Conservation (phyloP, 2,329 filamentous ascomycete species). For the Stachybotrys elegans region DNA sequence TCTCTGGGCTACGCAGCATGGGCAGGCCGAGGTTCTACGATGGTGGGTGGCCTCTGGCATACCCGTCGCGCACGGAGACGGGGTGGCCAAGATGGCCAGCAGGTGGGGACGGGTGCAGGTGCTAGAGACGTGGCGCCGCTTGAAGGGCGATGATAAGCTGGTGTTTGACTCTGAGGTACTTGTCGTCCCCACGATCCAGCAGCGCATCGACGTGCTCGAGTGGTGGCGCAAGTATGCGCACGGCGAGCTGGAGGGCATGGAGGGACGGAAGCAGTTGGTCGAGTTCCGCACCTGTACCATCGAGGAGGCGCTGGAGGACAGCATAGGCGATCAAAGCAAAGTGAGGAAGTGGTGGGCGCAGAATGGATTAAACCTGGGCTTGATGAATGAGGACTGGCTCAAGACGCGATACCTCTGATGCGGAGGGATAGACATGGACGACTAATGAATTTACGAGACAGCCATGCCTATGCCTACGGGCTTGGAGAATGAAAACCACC, state of each 20-base stretch:
- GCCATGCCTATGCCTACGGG: too few relatives aligned
- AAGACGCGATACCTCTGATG: constrained; percentile 72
- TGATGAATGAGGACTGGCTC: constrained; percentile 88
- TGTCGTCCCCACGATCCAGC: constrained; percentile 81
- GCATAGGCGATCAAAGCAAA: constrained; percentile 65
- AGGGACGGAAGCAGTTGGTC: constrained; percentile 59
- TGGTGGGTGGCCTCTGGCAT: constrained; percentile 88
- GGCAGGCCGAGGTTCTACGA: constrained; percentile 68
- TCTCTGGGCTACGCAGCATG: constrained; percentile 77
- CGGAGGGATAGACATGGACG: too few relatives aligned
- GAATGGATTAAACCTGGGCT: constrained; percentile 75
- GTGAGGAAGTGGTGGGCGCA: constrained; percentile 84
- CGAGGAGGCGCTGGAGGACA: constrained; percentile 89
- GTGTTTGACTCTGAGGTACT: constrained; percentile 80
- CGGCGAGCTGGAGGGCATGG: constrained; percentile 49
- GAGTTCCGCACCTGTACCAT: constrained; percentile 96
- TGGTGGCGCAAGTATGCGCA: constrained; percentile 79
- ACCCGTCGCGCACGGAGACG: constrained; percentile 72
- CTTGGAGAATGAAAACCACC: too few relatives aligned
- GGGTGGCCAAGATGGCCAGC: constrained; percentile 77
- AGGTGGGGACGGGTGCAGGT: constrained; percentile 81
- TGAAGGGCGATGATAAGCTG: constrained; percentile 61
- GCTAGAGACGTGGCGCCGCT: constrained; percentile 71
- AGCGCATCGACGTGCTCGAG: constrained; percentile 77
- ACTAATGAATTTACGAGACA: too few relatives aligned